Conservation (phyloP, 768 basidiomycete species). For the Leucosporidium creatinivorum region DNA sequence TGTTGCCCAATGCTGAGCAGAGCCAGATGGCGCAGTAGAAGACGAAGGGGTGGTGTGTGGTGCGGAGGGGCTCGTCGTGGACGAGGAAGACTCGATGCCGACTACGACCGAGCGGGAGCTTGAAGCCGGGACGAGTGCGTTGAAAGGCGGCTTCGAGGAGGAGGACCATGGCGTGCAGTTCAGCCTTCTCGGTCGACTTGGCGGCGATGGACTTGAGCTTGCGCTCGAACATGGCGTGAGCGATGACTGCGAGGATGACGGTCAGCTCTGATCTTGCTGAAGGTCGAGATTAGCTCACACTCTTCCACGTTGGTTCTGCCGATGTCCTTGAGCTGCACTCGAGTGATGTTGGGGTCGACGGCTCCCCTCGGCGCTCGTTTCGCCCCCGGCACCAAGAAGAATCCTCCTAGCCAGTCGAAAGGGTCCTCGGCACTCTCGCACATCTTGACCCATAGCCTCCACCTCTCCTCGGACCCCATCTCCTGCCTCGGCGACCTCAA, state of each 20-base stretch:
- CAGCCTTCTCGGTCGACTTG: constrained; percentile 1
- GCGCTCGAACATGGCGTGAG: constrained; percentile 17
- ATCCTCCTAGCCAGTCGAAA: constrained; percentile 16
- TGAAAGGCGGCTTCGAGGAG: constrained; percentile 23
- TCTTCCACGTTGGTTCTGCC: constrained; percentile 30
- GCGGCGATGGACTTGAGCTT: constrained; percentile 3
- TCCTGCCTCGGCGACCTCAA: neutral
- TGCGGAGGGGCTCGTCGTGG: constrained; percentile 3
- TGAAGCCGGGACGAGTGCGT: constrained; percentile 19
- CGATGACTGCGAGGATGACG: neutral
- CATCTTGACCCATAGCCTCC: constrained; percentile 20
- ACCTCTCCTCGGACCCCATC: constrained; percentile 20
- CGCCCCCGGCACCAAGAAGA: constrained; percentile 10
- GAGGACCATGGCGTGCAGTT: constrained; percentile 22
- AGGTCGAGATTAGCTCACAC: neutral
- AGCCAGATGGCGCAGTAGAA: constrained; percentile 18
- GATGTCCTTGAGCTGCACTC: constrained; percentile 12
- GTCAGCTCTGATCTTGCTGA: neutral
- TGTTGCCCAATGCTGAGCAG: neutral
- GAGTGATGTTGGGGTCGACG: constrained; percentile 7
- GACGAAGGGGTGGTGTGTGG: constrained; percentile 19
- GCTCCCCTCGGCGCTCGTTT: constrained; percentile 9
- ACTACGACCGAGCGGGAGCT: constrained; percentile 7
- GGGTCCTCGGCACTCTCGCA: constrained; percentile 15
- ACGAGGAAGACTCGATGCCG: constrained; percentile 15